Evolutionary conservation across 108 stramenopile genomes (phyloP).

Genomic region (Nitzschia palea): DNA sequence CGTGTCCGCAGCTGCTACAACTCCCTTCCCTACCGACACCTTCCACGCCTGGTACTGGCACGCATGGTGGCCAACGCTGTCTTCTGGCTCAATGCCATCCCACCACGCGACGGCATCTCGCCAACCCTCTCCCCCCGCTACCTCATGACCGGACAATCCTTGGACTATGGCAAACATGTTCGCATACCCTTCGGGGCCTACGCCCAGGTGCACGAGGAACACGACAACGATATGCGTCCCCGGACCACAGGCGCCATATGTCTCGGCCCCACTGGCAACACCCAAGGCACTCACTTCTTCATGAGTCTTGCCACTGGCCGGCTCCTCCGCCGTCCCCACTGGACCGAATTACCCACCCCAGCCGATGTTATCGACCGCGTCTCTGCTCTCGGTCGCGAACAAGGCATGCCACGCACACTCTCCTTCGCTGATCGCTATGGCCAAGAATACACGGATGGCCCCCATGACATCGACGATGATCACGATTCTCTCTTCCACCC

Average conservation of each 20-base stretch:
- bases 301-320: slow-evolving; percentile 20
- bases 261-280: slow-evolving; percentile 40
- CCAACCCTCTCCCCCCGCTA: slow-evolving; percentile 16
- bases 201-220: slow-evolving; percentile 46
- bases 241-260: slow-evolving; percentile 36
- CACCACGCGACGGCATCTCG: slow-evolving; percentile 22
- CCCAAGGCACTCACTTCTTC: slow-evolving; percentile 43
- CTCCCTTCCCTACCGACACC: slow-evolving; percentile 33
- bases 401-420: too few relatives aligned
- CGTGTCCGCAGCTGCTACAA: slow-evolving; percentile 17
- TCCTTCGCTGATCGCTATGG: too few relatives aligned
- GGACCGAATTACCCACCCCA: slow-evolving; percentile 39
- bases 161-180: slow-evolving; percentile 23
- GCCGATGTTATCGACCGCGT: slow-evolving; percentile 26
- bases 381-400: neutral
- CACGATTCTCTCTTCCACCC: too few relatives aligned
- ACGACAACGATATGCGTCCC: slow-evolving; percentile 19
- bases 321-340: slow-evolving; percentile 13
- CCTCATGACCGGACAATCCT: slow-evolving; percentile 15
- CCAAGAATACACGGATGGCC: too few relatives aligned
- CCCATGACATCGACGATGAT: too few relatives aligned
- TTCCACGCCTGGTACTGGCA: slow-evolving; percentile 28
- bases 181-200: slow-evolving; percentile 37
- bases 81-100: slow-evolving; percentile 38
- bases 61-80: slow-evolving; percentile 16